Conservation (phyloP, 2,329 filamentous ascomycete species). For the Exophiala phaeomuriformis region DNA sequence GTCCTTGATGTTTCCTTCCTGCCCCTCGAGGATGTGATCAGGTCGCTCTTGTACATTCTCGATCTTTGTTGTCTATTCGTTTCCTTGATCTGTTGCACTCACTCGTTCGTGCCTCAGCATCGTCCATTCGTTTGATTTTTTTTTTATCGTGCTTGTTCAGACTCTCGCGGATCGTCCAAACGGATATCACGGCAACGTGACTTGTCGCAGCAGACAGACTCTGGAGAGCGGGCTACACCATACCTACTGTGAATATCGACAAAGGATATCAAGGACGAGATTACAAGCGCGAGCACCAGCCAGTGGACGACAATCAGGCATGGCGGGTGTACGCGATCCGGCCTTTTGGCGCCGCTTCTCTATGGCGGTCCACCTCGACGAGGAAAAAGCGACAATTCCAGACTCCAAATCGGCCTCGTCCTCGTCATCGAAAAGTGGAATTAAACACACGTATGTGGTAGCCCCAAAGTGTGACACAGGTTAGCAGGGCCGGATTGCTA, state of each 20-base stretch:
- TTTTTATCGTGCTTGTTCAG: not conserved
- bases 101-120: constrained; percentile 27
- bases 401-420: constrained; percentile 14
- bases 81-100: constrained; percentile 25
- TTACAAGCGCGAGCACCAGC: no score
- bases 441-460: constrained; percentile 26
- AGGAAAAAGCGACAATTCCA: constrained; percentile 33
- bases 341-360: constrained; percentile 56
- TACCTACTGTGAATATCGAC: no score
- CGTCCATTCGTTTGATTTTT: constrained; percentile 23
- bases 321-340: constrained; percentile 50
- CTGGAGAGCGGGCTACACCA: no score
- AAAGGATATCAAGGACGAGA: no score
- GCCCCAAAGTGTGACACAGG: not conserved
- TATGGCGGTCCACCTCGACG: constrained; percentile 50
- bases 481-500: not conserved
- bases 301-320: constrained; percentile 25
- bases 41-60: constrained; percentile 8
- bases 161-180: constrained; percentile 1
- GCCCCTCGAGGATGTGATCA: constrained; percentile 10
- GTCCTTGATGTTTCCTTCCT: constrained; percentile 3
- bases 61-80: not conserved
- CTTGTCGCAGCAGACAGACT: no score
- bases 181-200: no score
- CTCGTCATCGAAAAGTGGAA: constrained; percentile 4